Evolutionary conservation across 2,329 filamentous ascomycete genomes (phyloP), one percentile per base, ranked within the genome.

Genomic region (Lasiodiplodia sp.): DNA sequence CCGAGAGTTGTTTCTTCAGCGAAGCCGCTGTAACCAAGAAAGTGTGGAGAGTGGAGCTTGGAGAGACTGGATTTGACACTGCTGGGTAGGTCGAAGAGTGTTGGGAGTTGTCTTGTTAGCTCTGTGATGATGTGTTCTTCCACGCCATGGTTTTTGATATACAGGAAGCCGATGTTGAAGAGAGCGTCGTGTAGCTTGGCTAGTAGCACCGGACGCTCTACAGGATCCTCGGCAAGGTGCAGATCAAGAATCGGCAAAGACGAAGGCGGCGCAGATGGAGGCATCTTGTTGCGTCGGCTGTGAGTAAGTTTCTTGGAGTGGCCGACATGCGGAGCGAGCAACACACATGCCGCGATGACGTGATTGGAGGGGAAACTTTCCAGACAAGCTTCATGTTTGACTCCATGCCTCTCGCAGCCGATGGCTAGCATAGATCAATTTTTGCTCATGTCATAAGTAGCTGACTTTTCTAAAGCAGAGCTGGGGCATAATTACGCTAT

Each of bases 1-100:
- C 86, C 86, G 0, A 85, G 83, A 1, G 88, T 90, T 0, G 78
- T 86, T 74, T 90, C 88, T 28, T 84, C 79, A 0, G 87, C 87
- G 21, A 83, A 82, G 0, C 80, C 83, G 70, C 85, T 87, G 73
- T 89, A 90, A 0, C 88, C 88, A 2, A 90, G 78, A 68, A 90
- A 88, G 73, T 89, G 87, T 11, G 87, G 86, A 1, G 86, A 89
- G 31, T 87, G 85, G 31, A 81, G 76, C 21, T 87, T 78, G 0
- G 82, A 82, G 11, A 86, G 74, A 1, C 72, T 72, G 0, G 74
- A 73, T 68, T 87, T 87, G 6, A 76, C 73, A 2, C 72, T 70
- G 0, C 72, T 62, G 0, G 80, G 71, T 1, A 86, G 75, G 1
- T 75, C 72, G 70, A 87, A 87, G 5, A 87, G 77, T 0, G 25